Evolutionary conservation across 2,329 filamentous ascomycete genomes (phyloP), one percentile per base, ranked within the genome.

Genomic region (Chlorencoelia australis): DNA sequence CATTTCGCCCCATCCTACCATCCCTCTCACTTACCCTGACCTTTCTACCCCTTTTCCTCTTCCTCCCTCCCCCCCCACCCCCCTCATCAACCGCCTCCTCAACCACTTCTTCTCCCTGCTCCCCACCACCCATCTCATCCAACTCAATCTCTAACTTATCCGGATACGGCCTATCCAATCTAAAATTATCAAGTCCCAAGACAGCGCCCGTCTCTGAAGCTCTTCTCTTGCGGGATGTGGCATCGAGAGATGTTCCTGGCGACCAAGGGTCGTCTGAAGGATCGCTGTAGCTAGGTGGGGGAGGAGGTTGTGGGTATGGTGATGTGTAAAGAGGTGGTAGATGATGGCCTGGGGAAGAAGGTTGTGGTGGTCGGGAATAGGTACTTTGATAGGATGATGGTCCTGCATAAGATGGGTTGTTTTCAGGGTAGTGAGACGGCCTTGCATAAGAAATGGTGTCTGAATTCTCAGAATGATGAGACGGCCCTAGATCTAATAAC

Each of bases 61-160:
- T n/a, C 15, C 25, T 10, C 5, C 13, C 8, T 19, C 20, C 26
- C 7, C 14, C 19, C 18, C 20, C 3, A 10, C 19, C n/a, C 5
- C n/a, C n/a, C 22, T 25, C 6, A 4, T 25, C 10, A 9, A 25
- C 22, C 10, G 10, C 22, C 6, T 25, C 10, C 10, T 25, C 3
- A 9, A 7, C 4, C 10, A 9, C 22, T 6, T 25, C 22, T 13
- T 25, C 21, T 7, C 21, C 21, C 7, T 11, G 7, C 21, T 11
- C 22, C 22, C 10, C 16, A 19, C 30, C 20, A 6, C 11, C 17
- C 37, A 24, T 18, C 17, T 37, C 27, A 1, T 40, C 37, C 7
- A 40, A 21, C 18, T 40, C 37, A 11, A 11, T 5, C 1, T 7
- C 22, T 28, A 40, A 25, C 22, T 40, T 40, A 29, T 40, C 37